phyloP scores from a whole-genome alignment of 2,329 filamentous ascomycete genomes.

The Fusarium verrucosum region DNA sequence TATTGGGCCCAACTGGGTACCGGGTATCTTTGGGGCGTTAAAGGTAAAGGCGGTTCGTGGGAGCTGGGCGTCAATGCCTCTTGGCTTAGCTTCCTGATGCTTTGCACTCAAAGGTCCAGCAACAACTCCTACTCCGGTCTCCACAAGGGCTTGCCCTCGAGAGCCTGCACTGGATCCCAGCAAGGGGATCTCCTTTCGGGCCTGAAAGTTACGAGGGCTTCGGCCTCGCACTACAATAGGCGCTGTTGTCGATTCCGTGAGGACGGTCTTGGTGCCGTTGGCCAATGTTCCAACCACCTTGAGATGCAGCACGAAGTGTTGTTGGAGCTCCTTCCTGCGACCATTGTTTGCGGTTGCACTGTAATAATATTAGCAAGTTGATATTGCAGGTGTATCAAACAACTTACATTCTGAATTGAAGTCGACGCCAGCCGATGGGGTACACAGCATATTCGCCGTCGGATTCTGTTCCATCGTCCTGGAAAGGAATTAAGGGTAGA shows the following conservation, averaged over 20 bases:
- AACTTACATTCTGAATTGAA: conserved; percentile 85
- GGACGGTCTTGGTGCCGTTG: conserved; percentile 81
- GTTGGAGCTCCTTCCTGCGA: conserved; percentile 90
- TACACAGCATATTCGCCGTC: conserved; percentile 90
- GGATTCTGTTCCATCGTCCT: conserved; percentile 65
- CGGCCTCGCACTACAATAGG: conserved; percentile 93
- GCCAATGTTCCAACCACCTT: conserved; percentile 86
- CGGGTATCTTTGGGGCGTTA: conserved; percentile 64
- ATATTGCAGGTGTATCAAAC: background rate
- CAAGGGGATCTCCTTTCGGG: conserved; percentile 90
- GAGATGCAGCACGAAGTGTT: conserved; percentile 91
- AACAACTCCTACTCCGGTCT: conserved; percentile 68
- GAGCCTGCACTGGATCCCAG: conserved; percentile 79
- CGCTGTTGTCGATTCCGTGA: conserved; percentile 86
- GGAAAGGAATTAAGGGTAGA: conserved; percentile 76
- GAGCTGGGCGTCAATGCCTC: conserved; percentile 62
- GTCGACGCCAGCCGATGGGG: conserved; percentile 90
- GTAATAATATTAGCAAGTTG: conserved; percentile 16
- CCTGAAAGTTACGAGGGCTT: conserved; percentile 94
- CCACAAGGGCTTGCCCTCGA: conserved; percentile 77
- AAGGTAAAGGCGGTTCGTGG: conserved; percentile 68
- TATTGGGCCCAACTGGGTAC: conserved; percentile 62
- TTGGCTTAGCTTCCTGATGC: conserved; percentile 62
- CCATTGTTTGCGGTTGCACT: conserved; percentile 97
- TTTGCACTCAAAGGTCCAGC: conserved; percentile 65